Evolutionary conservation across 345 rosid species (phyloP).

Genomic region (Eucalyptus paniculata): DNA sequence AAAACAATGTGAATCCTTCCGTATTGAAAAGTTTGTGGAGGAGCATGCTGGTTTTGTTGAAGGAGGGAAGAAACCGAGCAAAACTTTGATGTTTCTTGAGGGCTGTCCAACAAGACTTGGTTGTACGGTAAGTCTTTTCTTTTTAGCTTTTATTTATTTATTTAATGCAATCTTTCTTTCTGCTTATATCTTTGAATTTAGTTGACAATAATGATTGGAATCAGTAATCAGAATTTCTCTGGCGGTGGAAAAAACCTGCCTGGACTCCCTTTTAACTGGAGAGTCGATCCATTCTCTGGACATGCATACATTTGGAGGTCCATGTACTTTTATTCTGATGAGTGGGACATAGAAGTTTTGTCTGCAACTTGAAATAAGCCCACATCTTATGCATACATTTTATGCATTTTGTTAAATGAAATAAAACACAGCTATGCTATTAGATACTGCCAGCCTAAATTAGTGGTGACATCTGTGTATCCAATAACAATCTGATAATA

Average conservation of each 20-base stretch:
- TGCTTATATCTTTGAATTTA: background rate
- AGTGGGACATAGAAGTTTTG: background rate
- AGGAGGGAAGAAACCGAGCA: constrained; percentile 67
- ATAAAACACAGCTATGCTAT: background rate
- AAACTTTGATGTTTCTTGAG: constrained; percentile 88
- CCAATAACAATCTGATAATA: background rate
- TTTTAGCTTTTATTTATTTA: background rate
- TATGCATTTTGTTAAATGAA: background rate
- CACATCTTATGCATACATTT: background rate
- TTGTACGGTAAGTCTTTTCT: constrained; percentile 64
- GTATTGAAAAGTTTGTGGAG: constrained; percentile 66
- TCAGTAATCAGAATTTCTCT: background rate
- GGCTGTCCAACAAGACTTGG: constrained; percentile 77
- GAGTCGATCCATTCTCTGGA: background rate
- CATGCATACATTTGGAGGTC: background rate
- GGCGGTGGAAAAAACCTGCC: background rate
- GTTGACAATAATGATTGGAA: background rate
- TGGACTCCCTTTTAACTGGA: background rate
- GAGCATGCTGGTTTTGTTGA: constrained; percentile 58
- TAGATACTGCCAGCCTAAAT: background rate
- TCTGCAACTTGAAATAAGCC: background rate
- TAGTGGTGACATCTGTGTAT: background rate
- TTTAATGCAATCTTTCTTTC: background rate
- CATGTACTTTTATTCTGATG: background rate
- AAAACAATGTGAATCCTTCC: constrained; percentile 77